Evolutionary conservation across 176 grass and related monocot species (phyloP).

Genomic region (Echinochloa phyllopogon): DNA sequence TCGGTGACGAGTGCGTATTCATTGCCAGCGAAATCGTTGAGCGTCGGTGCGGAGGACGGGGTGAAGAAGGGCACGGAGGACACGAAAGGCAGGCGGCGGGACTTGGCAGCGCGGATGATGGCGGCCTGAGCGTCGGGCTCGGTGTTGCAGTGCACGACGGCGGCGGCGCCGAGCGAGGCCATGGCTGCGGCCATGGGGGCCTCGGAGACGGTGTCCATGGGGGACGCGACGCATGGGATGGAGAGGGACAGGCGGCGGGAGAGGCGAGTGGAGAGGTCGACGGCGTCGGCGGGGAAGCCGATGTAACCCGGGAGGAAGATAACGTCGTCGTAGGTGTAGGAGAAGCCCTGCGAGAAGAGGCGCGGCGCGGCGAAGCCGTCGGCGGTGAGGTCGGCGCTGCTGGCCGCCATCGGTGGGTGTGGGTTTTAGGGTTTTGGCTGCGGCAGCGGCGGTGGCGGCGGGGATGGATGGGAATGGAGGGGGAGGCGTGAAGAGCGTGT

Average conservation of each 20-base stretch:
- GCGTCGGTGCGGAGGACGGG: constrained; percentile 25
- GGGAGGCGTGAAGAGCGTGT: background rate
- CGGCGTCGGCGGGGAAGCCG: constrained; percentile 78
- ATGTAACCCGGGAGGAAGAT: constrained; percentile 81
- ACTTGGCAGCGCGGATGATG: constrained; percentile 79
- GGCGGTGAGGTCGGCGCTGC: constrained; percentile 19
- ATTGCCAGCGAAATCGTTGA: constrained; percentile 52
- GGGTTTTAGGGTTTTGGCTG: constrained; percentile 33
- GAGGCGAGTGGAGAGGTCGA: constrained; percentile 80
- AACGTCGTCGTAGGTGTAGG: constrained; percentile 88
- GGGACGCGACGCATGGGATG: constrained; percentile 88
- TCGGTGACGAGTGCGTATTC: constrained; percentile 82
- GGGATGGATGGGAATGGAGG: background rate
- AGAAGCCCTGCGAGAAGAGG: constrained; percentile 79
- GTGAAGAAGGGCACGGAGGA: constrained; percentile 67
- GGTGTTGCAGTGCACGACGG: constrained; percentile 77
- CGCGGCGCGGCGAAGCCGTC: constrained; percentile 61
- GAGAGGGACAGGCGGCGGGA: constrained; percentile 74
- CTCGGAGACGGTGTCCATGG: constrained; percentile 97
- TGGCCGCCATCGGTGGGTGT: constrained; percentile 29
- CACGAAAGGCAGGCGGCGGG: constrained; percentile 71
- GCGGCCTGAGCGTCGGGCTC: constrained; percentile 60
- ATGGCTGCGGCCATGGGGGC: constrained; percentile 79
- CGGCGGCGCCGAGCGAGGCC: constrained; percentile 80
- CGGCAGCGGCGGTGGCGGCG: background rate